Evolutionary conservation across 2,329 filamentous ascomycete genomes (phyloP), one percentile per base, ranked within the genome.

Genomic region (Pezicula neosporulosa): DNA sequence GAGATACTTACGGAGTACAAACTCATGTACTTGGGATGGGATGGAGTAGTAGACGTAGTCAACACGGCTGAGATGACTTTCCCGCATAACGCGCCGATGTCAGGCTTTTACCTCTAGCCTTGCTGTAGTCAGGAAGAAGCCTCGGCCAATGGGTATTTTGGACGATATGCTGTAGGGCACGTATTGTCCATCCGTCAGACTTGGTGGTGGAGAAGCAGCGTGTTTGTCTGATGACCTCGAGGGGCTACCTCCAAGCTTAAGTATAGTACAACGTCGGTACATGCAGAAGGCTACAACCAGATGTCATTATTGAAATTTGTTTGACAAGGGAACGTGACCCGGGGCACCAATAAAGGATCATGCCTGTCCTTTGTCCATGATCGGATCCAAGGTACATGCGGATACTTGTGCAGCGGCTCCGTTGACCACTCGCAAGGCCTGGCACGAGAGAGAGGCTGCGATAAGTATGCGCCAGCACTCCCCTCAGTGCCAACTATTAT

Each of bases 381-480:
- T 21, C 18, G 56, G 44, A 46, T 75, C 75, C 4, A 66, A 72
- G 46, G 56, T 82, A 41, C 78, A 84, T 64, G 64, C 60, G 51
- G 54, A 68, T 51, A 72, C 73, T 21, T 80, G 84, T 59, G 67
- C 12, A 73, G 56, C 64, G 70, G 62, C 63, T 83, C 42, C 52
- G 70, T 70, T 57, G 63, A 60, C 41, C 69, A 70, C 48, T 83
- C 36, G 47, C 47, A 50, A 44, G n/a, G 38, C 48, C 44, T 51
- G 46, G 27, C 46, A 27, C n/a, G 9, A 27, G 28, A 33, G 18
- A 28, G 21, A 37, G 27, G 21, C 19, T 28, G 41, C 35, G 44
- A 19, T 21, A 35, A 27, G 42, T 24, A 30, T 28, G 42, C 42
- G 27, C 27, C 42, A 44, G 21, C n/a, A 44, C 27, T 30, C 12